phyloP scores from a whole-genome alignment of 176 grass and related monocot genomes.

The Cenchrus fungigraminus region DNA sequence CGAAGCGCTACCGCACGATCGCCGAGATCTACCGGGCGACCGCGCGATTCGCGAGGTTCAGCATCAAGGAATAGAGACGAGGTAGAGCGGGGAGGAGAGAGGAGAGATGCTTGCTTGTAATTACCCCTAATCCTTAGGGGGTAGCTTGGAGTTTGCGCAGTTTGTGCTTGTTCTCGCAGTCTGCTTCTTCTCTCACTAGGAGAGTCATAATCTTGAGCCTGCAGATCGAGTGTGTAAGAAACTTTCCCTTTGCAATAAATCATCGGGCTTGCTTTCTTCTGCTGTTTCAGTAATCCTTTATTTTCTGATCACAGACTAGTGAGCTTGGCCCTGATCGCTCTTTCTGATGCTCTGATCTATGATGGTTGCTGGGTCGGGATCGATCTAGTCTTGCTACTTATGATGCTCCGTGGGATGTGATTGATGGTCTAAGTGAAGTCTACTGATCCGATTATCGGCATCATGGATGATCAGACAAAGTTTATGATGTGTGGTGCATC shows the following conservation, averaged over 20 bases:
- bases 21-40: conserved; percentile 58
- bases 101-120: conserved; percentile 31
- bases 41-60: conserved; percentile 31
- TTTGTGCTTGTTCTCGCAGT: conserved; percentile 26
- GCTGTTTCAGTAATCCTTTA: not conserved
- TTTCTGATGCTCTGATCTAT: not conserved
- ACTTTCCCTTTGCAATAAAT: conserved; percentile 39
- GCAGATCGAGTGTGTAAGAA: conserved; percentile 39
- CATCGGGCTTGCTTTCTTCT: not conserved
- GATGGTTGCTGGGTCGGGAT: not conserved
- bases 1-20: conserved; percentile 54
- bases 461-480: not conserved
- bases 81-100: conserved; percentile 16
- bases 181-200: not conserved
- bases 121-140: conserved; percentile 37
- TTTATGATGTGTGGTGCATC: not conserved
- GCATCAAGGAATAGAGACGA: conserved; percentile 40
- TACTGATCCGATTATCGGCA: not conserved
- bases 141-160: conserved; percentile 37
- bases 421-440: not conserved
- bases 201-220: conserved; percentile 9
- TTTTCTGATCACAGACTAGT: not conserved
- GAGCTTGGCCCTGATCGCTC: not conserved
- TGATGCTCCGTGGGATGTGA: not conserved
- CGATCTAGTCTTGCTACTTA: not conserved